Evolutionary conservation across 208 protist species (phyloP).

Genomic region (Crithidia brevicula): DNA sequence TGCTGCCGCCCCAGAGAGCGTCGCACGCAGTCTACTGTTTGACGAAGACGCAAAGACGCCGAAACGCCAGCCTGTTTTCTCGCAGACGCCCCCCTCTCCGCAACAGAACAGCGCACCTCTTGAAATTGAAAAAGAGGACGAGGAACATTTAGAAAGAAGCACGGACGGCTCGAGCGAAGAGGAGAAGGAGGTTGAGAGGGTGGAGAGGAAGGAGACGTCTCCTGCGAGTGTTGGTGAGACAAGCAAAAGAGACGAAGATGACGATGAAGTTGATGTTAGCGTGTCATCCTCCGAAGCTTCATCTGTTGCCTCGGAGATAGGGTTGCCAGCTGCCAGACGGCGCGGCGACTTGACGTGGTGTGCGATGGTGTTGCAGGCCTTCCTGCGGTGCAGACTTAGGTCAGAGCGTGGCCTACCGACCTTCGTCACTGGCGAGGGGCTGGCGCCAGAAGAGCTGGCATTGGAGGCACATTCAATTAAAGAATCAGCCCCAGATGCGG

Average conservation of each 20-base stretch:
- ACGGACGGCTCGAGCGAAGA: too few relatives aligned
- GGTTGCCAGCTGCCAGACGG: background rate
- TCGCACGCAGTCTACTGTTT: constrained; percentile 23
- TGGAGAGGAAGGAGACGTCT: too few relatives aligned
- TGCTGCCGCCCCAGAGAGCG: constrained; percentile 1
- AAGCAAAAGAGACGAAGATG: too few relatives aligned
- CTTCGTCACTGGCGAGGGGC: too few relatives aligned
- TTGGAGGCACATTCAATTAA: too few relatives aligned
- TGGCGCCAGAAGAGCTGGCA: too few relatives aligned
- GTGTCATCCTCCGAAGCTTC: background rate
- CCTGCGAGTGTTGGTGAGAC: too few relatives aligned
- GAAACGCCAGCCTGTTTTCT: background rate
- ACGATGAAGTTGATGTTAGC: background rate
- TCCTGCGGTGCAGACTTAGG: background rate
- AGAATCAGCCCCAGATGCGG: too few relatives aligned
- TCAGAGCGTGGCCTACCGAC: too few relatives aligned
- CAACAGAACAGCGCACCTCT: background rate
- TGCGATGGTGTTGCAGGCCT: background rate
- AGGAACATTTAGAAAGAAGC: background rate
- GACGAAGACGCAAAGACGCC: background rate
- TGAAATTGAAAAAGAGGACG: background rate
- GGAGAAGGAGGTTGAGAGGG: background rate
- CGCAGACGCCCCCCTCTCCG: background rate
- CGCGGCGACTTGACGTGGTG: constrained; percentile 14
- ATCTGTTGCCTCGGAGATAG: background rate